Evolutionary conservation across 1,284 basidiomycete genomes (phyloP).

Genomic region (Gomphus bonarii): DNA sequence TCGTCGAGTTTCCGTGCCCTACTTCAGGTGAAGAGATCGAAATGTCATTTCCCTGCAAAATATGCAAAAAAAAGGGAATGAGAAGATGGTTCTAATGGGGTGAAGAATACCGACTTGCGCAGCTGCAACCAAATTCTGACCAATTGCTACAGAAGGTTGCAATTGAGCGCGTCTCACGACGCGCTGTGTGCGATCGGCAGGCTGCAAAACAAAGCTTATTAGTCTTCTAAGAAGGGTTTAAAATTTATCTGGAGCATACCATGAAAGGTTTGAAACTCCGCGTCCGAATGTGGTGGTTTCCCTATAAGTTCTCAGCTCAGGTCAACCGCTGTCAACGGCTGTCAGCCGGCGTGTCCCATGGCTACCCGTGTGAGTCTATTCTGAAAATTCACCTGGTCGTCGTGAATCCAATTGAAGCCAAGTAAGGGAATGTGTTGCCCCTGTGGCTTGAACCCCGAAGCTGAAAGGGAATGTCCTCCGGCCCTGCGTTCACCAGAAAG

Average conservation of each 20-base stretch:
- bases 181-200: slow-evolving; percentile 44
- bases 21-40: slow-evolving; percentile 24
- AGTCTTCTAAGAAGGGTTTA: not conserved
- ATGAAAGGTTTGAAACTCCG: not conserved
- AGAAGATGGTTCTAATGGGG: not conserved
- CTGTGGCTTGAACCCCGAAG: no score
- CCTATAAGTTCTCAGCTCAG: no score
- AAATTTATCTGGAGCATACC: not conserved
- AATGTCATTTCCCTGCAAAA: slow-evolving; percentile 35
- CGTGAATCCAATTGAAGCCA: no score
- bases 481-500: no score
- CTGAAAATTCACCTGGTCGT: no score
- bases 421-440: no score
- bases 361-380: no score
- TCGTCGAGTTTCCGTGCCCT: slow-evolving; percentile 29
- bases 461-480: no score
- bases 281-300: no score
- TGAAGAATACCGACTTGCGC: slow-evolving; percentile 15
- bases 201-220: slow-evolving; percentile 28
- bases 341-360: no score
- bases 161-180: slow-evolving; percentile 37
- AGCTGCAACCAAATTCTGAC: slow-evolving; percentile 32
- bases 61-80: not conserved
- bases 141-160: slow-evolving; percentile 37
- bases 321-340: no score